Evolutionary conservation across 164 flowering plant species (phyloP), one percentile per base, ranked within the genome.

Genomic region (Paratinospora sagittata): DNA sequence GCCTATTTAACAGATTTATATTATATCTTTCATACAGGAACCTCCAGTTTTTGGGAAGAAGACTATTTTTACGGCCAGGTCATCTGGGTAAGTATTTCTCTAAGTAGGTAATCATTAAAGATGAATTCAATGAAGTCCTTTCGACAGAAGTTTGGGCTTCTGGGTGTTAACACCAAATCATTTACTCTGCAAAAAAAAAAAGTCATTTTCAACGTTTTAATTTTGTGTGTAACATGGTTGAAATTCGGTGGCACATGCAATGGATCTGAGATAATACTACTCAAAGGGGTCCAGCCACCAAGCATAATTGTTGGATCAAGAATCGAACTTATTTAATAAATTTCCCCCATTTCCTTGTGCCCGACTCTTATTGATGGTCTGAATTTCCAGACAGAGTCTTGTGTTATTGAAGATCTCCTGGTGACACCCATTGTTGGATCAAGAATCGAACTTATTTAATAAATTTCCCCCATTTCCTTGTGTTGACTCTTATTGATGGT

Each of bases 21-120:
- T 26, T 52, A 49, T n/a, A n/a, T 76, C 10, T 71, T 19, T 77
- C 34, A 67, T 76, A 43, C 80, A 95, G 99, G 97, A 86, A 67
- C 89, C 99, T 2, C 99, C 99, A 4, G 88, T 95, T 70, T 88
- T 95, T 76, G 99, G 97, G 61, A 95, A n/a, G n/a, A n/a, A n/a
- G n/a, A n/a, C n/a, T n/a, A n/a, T n/a, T n/a, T n/a, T n/a, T n/a
- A n/a, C n/a, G 91, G 71, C 86, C 52, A 75, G 77, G 24, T 69
- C 85, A 68, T 80, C 92, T 75, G 96, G 94, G 98, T 95, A 85
- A 90, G 91, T 27, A 58, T 66, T 66, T 47, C 62, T 45, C 24
- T 72, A 19, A 8, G 0, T 52, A 26, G 11, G 24, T 23, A 66
- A 66, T 61, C 24, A 24, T 58, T 4, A 52, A 49, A 13, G 36